Percentiles rank a stretch among this genome's conserved stretches.
phyloP scores from a whole-genome alignment of 768 basidiomycete genomes.

The Nidularia pulvinata region DNA sequence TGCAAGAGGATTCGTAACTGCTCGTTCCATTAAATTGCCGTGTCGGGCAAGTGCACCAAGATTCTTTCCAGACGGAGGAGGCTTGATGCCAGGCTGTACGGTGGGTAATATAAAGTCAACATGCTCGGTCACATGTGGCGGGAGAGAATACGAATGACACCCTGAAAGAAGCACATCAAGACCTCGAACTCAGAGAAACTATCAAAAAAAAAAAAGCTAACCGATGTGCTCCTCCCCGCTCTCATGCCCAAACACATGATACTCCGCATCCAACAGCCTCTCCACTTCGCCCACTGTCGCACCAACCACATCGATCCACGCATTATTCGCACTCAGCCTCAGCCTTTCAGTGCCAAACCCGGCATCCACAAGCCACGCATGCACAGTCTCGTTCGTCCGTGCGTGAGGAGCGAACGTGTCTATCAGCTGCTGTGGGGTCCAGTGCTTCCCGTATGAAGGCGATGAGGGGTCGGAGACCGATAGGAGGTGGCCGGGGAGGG shows the following conservation, averaged over 20 bases:
- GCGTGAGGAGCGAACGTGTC: slow-evolving; percentile 24
- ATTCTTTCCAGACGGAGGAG: slow-evolving; percentile 2
- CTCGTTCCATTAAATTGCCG: not conserved
- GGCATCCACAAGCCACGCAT: slow-evolving; percentile 21
- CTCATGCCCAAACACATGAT: slow-evolving; percentile 26
- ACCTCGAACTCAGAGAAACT: not conserved
- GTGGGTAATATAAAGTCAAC: slow-evolving; percentile 34
- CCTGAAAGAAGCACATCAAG: slow-evolving; percentile 9
- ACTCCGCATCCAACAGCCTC: slow-evolving; percentile 22
- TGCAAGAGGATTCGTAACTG: not conserved
- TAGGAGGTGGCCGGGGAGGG: slow-evolving; percentile 22
- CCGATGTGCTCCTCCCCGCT: slow-evolving; percentile 25
- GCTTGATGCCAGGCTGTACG: slow-evolving; percentile 21
- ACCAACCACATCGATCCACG: slow-evolving; percentile 27
- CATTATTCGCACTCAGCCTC: slow-evolving; percentile 13
- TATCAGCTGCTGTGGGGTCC: slow-evolving; percentile 23
- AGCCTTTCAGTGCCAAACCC: slow-evolving; percentile 20
- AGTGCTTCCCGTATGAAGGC: slow-evolving; percentile 29
- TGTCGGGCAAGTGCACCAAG: not conserved
- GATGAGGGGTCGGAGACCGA: slow-evolving; percentile 33
- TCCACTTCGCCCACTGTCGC: slow-evolving; percentile 27
- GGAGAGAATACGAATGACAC: slow-evolving; percentile 28
- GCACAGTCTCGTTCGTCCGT: slow-evolving; percentile 20
- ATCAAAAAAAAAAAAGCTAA: slow-evolving; percentile 6
- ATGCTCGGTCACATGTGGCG: slow-evolving; percentile 18